Evolutionary conservation across 495 filamentous ascomycete genomes (phyloP), one percentile per base, ranked within the genome.

Genomic region (Penicillium chermesinum): DNA sequence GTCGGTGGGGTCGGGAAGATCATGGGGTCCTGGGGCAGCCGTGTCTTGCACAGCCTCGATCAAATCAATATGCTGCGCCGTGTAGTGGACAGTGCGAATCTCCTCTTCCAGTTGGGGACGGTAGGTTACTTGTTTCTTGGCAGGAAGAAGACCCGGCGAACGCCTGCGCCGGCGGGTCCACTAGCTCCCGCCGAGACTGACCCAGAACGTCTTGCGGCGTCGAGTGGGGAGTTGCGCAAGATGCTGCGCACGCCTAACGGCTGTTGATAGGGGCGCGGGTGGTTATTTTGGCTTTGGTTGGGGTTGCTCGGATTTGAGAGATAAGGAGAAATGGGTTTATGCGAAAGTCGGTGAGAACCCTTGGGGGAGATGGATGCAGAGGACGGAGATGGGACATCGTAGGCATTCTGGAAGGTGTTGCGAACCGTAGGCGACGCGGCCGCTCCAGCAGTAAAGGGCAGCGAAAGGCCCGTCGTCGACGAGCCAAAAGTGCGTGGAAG

Each of bases 371-470:
- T 58, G 12, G 80, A 79, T 6, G 83, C 79, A 27, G 85, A 83
- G 40, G 79, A 74, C 40, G 85, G 80, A 13, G 81, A 82, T n/a
- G 77, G 69, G 25, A 77, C 77, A 21, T 86, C 82, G 61, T 89
- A 89, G 46, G 82, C 80, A 63, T 94, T 93, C 25, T 80, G 82
- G 54, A 89, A 84, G 30, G 88, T 94, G 62, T 91, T 94, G 63
- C 87, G 85, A 17, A 82, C 69, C 3, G 88, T 93, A 5, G 88
- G 87, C 7, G 87, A 90, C 8, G 74, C 72, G 22, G 78, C 79
- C 14, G 85, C 72, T 34, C 85, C 75, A 2, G 82, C 64, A 27
- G 82, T 75, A 36, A 78, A 66, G 21, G 79, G 70, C 41, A 82
- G 64, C 18, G 75, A 76, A 46, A 85, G 63, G 25, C 78, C 77